These are phyloP conservation scores for Obba rivulosa DNA, from an alignment of 768 basidiomycete species.

Conservation along the genomic window DNA sequence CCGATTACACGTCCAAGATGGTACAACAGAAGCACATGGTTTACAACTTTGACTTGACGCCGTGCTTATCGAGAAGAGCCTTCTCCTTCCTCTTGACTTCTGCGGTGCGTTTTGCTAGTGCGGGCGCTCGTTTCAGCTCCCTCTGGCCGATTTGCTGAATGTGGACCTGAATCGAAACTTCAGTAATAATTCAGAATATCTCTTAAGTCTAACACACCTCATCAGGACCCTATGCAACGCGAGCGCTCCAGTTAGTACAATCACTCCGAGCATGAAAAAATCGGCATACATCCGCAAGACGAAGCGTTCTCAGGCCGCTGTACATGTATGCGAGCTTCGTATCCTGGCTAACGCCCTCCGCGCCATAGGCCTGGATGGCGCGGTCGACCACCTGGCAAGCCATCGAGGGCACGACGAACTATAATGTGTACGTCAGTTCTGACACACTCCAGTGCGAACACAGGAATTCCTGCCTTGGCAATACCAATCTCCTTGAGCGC, in stretches of 20 bases:
- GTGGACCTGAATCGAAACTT: conserved; percentile 57
- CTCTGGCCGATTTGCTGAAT: conserved; percentile 91
- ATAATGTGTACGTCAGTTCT: background rate
- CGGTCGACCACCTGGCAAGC: conserved; percentile 86
- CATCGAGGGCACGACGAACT: conserved; percentile 95
- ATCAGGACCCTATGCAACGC: conserved; percentile 59
- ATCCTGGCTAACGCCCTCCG: conserved; percentile 94
- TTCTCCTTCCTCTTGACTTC: conserved; percentile 58
- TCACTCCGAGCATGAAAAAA: background rate
- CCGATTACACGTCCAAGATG: background rate
- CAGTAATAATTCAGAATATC: background rate
- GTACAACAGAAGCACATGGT: background rate
- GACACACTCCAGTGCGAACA: background rate
- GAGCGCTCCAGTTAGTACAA: background rate
- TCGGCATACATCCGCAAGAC: conserved; percentile 73
- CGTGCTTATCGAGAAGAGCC: conserved; percentile 52
- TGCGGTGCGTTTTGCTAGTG: conserved; percentile 46
- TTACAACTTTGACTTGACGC: conserved; percentile 54
- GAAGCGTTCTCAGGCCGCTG: conserved; percentile 79
- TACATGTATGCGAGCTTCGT: conserved; percentile 73
- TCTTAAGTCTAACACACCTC: conserved; percentile 41
- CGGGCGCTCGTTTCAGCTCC: conserved; percentile 76
- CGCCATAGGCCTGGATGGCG: conserved; percentile 94
- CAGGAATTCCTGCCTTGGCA: conserved; percentile 63
- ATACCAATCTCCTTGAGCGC: conserved; percentile 97